Evolutionary conservation across 2,329 filamentous ascomycete species (phyloP).

Genomic region (Pleoardoris graminearum): DNA sequence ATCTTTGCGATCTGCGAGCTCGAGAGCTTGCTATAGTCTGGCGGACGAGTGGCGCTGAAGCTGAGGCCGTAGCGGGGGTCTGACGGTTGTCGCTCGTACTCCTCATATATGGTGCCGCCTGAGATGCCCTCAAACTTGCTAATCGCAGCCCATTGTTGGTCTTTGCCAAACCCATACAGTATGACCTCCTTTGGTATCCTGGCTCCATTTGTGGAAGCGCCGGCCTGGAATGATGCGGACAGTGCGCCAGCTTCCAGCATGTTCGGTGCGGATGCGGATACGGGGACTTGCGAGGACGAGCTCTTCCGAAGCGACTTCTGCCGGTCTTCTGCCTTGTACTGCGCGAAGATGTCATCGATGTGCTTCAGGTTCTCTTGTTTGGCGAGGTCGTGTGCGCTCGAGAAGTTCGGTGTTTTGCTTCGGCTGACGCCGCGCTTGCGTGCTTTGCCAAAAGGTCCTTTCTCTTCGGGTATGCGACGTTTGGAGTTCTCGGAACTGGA

Average conservation of each 20-base stretch:
- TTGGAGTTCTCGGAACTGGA: constrained; percentile 49
- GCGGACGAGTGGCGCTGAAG: constrained; percentile 68
- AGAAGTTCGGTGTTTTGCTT: constrained; percentile 61
- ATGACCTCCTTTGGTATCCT: constrained; percentile 76
- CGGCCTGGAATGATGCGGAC: constrained; percentile 31
- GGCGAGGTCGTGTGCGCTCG: constrained; percentile 59
- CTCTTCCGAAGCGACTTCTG: constrained; percentile 30
- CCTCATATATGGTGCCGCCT: constrained; percentile 80
- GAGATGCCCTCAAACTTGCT: constrained; percentile 86
- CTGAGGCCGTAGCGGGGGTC: constrained; percentile 72
- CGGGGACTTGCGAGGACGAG: constrained; percentile 27
- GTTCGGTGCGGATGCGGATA: constrained; percentile 39
- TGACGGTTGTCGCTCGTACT: constrained; percentile 86
- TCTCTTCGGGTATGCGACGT: constrained; percentile 60
- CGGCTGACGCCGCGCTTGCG: constrained; percentile 52
- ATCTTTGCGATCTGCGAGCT: constrained; percentile 76
- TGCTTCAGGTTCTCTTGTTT: constrained; percentile 49
- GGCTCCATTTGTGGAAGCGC: constrained; percentile 42
- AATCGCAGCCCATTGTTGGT: constrained; percentile 77
- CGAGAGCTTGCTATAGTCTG: constrained; percentile 69
- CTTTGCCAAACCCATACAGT: constrained; percentile 77
- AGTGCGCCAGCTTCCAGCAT: constrained; percentile 35
- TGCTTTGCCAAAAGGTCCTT: constrained; percentile 63
- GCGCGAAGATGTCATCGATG: constrained; percentile 54
- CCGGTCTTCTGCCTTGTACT: constrained; percentile 35